Conservation (phyloP, 768 basidiomycete species). For the Kwoniella botswanensis region DNA sequence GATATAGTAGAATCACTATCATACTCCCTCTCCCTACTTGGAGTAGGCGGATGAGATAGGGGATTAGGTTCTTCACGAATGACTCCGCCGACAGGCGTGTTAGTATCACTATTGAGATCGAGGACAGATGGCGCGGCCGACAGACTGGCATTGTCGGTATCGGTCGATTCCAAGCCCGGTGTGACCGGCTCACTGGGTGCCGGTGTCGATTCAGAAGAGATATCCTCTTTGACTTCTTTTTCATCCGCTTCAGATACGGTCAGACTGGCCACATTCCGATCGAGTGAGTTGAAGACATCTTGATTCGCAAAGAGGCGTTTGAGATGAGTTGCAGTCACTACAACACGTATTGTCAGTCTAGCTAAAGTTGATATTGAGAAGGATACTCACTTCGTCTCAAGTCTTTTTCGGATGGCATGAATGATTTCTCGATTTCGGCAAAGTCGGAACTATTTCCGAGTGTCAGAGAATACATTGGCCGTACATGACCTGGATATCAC, state of each 20-base stretch:
- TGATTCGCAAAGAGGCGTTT: slow-evolving; percentile 59
- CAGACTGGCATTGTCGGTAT: not conserved
- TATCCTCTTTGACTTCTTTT: slow-evolving; percentile 38
- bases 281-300: slow-evolving; percentile 49
- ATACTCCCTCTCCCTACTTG: slow-evolving; percentile 33
- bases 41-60: slow-evolving; percentile 20
- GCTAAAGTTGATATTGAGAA: not conserved
- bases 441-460: slow-evolving; percentile 67
- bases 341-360: not conserved
- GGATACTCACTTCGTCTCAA: slow-evolving; percentile 57
- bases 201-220: slow-evolving; percentile 15
- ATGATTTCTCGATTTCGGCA: slow-evolving; percentile 68
- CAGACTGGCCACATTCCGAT: slow-evolving; percentile 51
- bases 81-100: slow-evolving; percentile 39
- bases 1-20: slow-evolving; percentile 61
- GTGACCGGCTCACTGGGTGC: slow-evolving; percentile 28
- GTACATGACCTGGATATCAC: slow-evolving; percentile 13
- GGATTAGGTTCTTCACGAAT: slow-evolving; percentile 24
- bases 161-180: slow-evolving; percentile 7
- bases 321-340: slow-evolving; percentile 58
- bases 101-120: slow-evolving; percentile 9
- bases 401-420: slow-evolving; percentile 64
- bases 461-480: not conserved
- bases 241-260: slow-evolving; percentile 56
- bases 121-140: slow-evolving; percentile 3